phyloP scores from a whole-genome alignment of 148 eudicot genomes.

The Rhododendron molle region DNA sequence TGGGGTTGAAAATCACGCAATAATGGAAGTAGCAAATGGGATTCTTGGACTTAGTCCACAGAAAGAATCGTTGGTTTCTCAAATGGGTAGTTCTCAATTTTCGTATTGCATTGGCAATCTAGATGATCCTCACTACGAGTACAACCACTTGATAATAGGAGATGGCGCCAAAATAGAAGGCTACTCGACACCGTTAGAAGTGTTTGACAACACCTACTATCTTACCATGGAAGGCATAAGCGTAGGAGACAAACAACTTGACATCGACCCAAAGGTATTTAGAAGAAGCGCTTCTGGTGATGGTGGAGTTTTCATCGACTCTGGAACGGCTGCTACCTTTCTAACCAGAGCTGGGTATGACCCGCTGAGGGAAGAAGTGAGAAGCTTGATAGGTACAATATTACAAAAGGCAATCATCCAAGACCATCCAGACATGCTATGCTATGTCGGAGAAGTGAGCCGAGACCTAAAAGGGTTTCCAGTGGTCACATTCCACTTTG shows the following conservation, averaged over 20 bases:
- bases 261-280: constrained; percentile 9
- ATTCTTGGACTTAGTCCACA: constrained; percentile 20
- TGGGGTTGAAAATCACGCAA: background rate
- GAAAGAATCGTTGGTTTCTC: background rate
- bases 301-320: constrained; percentile 4
- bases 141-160: constrained; percentile 24
- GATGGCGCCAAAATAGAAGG: constrained; percentile 22
- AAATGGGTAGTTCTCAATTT: constrained; percentile 16
- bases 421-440: background rate
- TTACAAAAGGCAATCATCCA: background rate
- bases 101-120: constrained; percentile 28
- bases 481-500: constrained; percentile 22
- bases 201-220: background rate
- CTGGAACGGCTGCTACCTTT: background rate
- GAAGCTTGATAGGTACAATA: background rate
- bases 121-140: constrained; percentile 4
- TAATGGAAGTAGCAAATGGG: background rate
- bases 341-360: constrained; percentile 6
- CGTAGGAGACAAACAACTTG: constrained; percentile 17
- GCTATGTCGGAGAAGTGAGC: constrained; percentile 19
- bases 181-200: constrained; percentile 20
- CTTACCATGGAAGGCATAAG: constrained; percentile 24
- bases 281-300: background rate
- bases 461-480: constrained; percentile 24
- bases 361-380: constrained; percentile 17